Percentiles rank a stretch among this genome's conserved stretches.
Evolutionary conservation across 306 rosid species (phyloP).

Genomic region (Bauhinia variegata): DNA sequence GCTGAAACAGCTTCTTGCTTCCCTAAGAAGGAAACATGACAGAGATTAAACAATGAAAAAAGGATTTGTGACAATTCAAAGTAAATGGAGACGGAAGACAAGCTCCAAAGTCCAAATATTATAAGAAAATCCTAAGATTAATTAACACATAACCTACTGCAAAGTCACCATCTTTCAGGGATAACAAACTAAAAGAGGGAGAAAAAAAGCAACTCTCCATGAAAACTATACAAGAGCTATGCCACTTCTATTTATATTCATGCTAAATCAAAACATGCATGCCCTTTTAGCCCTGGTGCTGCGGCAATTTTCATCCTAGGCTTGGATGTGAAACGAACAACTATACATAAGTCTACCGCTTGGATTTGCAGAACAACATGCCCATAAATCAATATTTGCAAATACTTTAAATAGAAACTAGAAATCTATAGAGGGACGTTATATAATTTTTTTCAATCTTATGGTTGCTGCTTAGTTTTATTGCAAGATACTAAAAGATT

Average conservation of each 20-base stretch:
- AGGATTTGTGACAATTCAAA: neutral
- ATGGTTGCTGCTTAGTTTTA: neutral
- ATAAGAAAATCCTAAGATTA: conserved; percentile 7
- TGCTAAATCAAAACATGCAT: conserved; percentile 18
- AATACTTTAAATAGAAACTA: neutral
- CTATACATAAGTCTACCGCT: neutral
- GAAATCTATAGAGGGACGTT: neutral
- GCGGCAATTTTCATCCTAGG: conserved; percentile 5
- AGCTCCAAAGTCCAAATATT: too few species aligned
- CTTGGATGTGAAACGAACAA: conserved; percentile 19
- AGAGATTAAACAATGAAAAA: conserved; percentile 27
- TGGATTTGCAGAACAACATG: conserved; percentile 24
- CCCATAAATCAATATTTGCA: conserved; percentile 1
- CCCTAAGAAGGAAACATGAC: conserved; percentile 57
- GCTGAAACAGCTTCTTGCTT: conserved; percentile 78
- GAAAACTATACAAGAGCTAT: conserved; percentile 11
- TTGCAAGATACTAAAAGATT: neutral
- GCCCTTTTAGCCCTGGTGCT: neutral
- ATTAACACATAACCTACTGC: conserved; percentile 18
- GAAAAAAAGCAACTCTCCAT: too few species aligned
- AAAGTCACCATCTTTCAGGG: conserved; percentile 27
- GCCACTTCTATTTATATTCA: conserved; percentile 5
- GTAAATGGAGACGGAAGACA: too few species aligned
- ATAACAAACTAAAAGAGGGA: neutral
- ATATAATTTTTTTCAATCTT: conserved; percentile 3